Base-by-base conservation (phyloP, 441 rosid genomes). In the Populus hybrid region DNA sequence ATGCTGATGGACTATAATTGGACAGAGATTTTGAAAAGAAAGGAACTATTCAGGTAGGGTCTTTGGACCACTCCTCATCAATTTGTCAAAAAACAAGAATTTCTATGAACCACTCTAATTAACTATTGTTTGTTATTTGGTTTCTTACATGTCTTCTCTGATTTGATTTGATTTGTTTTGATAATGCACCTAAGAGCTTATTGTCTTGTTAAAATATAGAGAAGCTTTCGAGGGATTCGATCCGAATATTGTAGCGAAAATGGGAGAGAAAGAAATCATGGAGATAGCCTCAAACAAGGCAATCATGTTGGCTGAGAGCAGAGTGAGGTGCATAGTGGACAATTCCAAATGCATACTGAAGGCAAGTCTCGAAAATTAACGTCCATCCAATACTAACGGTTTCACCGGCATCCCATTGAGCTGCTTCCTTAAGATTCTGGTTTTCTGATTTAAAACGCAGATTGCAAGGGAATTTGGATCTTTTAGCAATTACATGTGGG, bases 1-100 rank as follows among this genome's bases (percentile, higher is more conserved):
- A 93, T 95, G 98, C 70, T 95, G 88, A 93, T 95, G 98, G 99
- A 95, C 86, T 90, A 87, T 84, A 95, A 95, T 32, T 95, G 99
- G 99, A 95, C 97, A 7, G 99, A 95, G 80, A 95, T 95, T 78
- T 38, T 91, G 70, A 95, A 91, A 84, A 87, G 98, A 75, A 91
- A 83, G 79, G 88, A 89, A 74, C 75, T 89, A 40, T 85, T 89
- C 81, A 92, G 95, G 99, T 91, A 76, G 28, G 66, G 26, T 42
- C 24, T 14, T 10, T n/a, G 71, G 46, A 65, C 67, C 10, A 34
- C 18, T 12, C 50, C n/a, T 21, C 26, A 4, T 61, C 66, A n/a
- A 61, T 21, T 3, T 61, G 21, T 61, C 66, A 21, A 23, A 3
- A 61, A 61, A 61, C 14, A 21, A 32, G 19, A 63, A 63, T 7